phyloP scores from a whole-genome alignment of 805 yeast genomes.

The Ogataea wickerhamii region DNA sequence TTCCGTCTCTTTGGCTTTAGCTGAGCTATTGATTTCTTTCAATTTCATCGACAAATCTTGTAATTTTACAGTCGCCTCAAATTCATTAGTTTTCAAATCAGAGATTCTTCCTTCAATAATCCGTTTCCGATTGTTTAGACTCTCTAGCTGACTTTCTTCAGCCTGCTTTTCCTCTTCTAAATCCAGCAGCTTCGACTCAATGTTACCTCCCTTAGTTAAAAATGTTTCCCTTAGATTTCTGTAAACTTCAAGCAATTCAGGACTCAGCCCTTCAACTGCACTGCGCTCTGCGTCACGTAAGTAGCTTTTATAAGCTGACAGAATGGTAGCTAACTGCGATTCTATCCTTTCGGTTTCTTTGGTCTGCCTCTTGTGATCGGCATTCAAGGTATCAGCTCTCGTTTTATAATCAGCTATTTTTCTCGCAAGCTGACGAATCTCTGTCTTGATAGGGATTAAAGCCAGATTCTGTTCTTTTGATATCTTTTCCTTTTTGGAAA shows the following conservation, averaged over 20 bases:
- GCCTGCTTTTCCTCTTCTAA: conserved; percentile 40
- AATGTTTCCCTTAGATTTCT: conserved; percentile 53
- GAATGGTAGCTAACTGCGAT: conserved; percentile 42
- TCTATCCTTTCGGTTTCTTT: conserved; percentile 39
- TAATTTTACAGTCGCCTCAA: conserved; percentile 28
- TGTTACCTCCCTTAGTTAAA: conserved; percentile 51
- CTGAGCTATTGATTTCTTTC: conserved; percentile 31
- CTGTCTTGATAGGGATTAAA: conserved; percentile 61
- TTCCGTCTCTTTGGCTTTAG: conserved; percentile 27
- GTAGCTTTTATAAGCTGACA: conserved; percentile 22
- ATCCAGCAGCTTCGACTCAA: conserved; percentile 49
- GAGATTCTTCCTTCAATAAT: conserved; percentile 34
- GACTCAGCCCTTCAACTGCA: conserved; percentile 33
- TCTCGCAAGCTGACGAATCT: conserved; percentile 43
- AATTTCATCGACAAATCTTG: conserved; percentile 26
- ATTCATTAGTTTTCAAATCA: conserved; percentile 32
- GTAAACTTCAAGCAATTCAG: conserved; percentile 55
- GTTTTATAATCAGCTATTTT: conserved; percentile 45
- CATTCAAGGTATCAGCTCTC: conserved; percentile 46
- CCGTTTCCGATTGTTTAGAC: conserved; percentile 35
- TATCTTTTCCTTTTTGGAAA: conserved; percentile 35
- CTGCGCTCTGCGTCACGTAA: conserved; percentile 12
- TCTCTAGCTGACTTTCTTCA: conserved; percentile 31
- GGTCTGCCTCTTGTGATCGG: conserved; percentile 53
- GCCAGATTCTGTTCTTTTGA: conserved; percentile 45